Conservation (phyloP, 495 filamentous ascomycete genomes). For the Massariosphaeria phaeospora region DNA sequence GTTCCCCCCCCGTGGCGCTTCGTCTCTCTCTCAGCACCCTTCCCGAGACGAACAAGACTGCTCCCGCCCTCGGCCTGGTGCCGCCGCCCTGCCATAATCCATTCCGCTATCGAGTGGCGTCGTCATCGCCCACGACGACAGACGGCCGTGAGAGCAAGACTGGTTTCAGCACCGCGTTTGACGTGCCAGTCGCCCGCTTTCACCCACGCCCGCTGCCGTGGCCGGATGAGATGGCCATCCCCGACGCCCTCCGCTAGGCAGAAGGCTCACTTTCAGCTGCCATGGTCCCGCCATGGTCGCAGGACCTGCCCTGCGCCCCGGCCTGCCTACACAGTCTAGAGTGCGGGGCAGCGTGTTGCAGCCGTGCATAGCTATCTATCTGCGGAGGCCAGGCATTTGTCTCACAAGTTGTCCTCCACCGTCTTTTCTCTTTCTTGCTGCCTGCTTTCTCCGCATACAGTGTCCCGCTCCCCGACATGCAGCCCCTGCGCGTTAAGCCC, state of each 20-base stretch:
- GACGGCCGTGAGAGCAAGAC: constrained; percentile 10
- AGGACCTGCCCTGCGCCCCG: not conserved
- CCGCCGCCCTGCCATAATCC: too few species aligned
- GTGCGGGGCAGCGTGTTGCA: not conserved
- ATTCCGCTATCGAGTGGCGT: not conserved
- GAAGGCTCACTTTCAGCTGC: constrained; percentile 7
- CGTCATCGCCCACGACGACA: constrained; percentile 6
- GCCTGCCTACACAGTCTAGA: too few species aligned
- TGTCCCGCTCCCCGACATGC: not conserved
- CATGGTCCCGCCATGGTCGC: not conserved
- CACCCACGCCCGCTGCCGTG: not conserved
- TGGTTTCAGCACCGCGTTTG: constrained; percentile 9
- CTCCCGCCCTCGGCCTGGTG: too few species aligned
- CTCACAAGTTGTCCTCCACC: too few species aligned
- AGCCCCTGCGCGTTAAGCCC: not conserved
- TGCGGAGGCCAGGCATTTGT: too few species aligned
- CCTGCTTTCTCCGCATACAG: constrained; percentile 1
- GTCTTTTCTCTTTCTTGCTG: not conserved
- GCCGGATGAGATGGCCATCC: not conserved
- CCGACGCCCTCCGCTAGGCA: not conserved
- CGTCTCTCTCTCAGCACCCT: not conserved
- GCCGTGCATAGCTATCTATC: too few species aligned
- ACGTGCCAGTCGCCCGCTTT: not conserved
- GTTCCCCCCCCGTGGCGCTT: not conserved
- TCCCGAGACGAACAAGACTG: too few species aligned